Conservation (phyloP, 139 green algal species). For the Nannochloris sp. region DNA sequence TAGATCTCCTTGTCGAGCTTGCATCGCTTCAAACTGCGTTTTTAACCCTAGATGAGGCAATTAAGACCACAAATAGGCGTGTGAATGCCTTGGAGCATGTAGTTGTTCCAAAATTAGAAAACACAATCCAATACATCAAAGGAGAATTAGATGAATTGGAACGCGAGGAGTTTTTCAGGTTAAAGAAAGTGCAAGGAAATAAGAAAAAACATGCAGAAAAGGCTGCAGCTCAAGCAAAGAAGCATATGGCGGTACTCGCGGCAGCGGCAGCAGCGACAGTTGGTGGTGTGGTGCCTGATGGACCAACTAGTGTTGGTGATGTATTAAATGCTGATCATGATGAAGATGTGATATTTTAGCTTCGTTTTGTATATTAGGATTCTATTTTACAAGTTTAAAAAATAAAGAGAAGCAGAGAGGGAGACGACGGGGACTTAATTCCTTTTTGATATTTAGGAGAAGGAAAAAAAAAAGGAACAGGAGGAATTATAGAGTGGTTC, state of each 20-base stretch:
- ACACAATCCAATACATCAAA: slow-evolving; percentile 99
- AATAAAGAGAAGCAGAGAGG: too few species aligned
- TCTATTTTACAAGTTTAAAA: too few species aligned
- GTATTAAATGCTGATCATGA: not conserved
- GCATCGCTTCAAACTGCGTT: slow-evolving; percentile 93
- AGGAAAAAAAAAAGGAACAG: not conserved
- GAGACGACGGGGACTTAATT: too few species aligned
- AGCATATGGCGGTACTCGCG: slow-evolving; percentile 33
- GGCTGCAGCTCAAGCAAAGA: slow-evolving; percentile 48
- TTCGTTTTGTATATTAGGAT: too few species aligned
- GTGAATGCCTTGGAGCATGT: slow-evolving; percentile 99
- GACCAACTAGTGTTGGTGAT: not conserved
- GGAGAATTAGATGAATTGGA: slow-evolving; percentile 98
- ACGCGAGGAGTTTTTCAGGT: slow-evolving; percentile 98
- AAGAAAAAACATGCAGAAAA: slow-evolving; percentile 65
- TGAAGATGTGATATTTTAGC: slow-evolving; percentile 8
- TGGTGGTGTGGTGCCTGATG: not conserved
- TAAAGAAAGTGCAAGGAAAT: slow-evolving; percentile 92
- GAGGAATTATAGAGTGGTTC: not conserved
- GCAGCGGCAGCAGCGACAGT: not conserved
- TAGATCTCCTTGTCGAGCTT: slow-evolving; percentile 91
- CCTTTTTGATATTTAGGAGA: too few species aligned
- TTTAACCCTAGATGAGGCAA: slow-evolving; percentile 92
- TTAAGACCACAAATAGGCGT: slow-evolving; percentile 95
- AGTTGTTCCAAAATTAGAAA: slow-evolving; percentile 91